Evolutionary conservation across 2,329 filamentous ascomycete species (phyloP), one percentile per base, ranked within the genome.

Genomic region (Xylariales sp.): DNA sequence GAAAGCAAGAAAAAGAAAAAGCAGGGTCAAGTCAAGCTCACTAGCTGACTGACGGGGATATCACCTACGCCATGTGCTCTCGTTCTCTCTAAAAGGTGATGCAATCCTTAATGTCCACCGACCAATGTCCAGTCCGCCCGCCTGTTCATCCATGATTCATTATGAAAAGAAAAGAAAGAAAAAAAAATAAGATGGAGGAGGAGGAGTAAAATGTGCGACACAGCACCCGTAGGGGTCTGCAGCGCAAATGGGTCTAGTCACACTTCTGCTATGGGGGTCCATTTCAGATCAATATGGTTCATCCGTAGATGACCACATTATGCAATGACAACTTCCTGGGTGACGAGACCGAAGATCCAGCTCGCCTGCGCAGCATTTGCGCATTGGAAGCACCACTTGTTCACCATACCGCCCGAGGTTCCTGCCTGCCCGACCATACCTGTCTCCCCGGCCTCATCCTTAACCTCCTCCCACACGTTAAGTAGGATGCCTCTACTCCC

Each of bases 401-500:
- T 76, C 40, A 81, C 73, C 43, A 67, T 72, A 16, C 76, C 76
- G 7, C 66, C 66, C 5, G 73, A 65, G 17, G 65, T 67, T 6
- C 75, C 75, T 16, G 63, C 71, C 35, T 67, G 65, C 3, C 74
- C 73, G 29, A 64, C 75, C 14, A 66, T 60, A 18, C 74, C 75
- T 10, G 71, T 66, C 28, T 72, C 68, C 17, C 77, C 76, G 17
- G 77, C 70, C 45, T 76, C 76, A 45, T 82, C 76, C 33, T 80
- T 80, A 49, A 83, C 67, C 47, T 88, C 81, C 58, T 93, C 85
- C 80, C 88, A 93, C 24, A 96, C 84, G 47, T 85, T 90, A 40
- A 95, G 81, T 2, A 93, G 87, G 52, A 96, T 91, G 32, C 90
- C 90, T 23, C 86, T 85, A 48, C 85, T 79, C 5, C 88, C 90